Evolutionary conservation across 306 rosid genomes (phyloP), one percentile per base, ranked within the genome.

Genomic region (Delonix regia): DNA sequence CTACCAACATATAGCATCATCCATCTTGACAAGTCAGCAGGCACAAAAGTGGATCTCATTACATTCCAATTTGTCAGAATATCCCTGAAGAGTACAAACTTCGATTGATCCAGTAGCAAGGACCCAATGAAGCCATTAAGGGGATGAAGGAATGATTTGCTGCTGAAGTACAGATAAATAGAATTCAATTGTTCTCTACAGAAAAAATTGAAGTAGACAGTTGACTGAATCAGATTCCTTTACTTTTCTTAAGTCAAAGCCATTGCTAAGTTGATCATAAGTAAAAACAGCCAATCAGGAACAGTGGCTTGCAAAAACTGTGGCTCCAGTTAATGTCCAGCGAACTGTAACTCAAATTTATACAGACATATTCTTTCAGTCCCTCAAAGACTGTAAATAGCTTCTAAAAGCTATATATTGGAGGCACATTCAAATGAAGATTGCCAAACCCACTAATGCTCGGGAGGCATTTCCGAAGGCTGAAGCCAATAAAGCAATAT

Each of bases 401-500:
- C 83, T 66, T 53, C 66, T 22, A 24, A 57, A 47, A 68, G 81
- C 69, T 41, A 48, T 9, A 61, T 65, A 73, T 71, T 65, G 69
- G 18, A 74, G 48, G 76, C 85, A 45, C 27, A 78, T 39, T 78
- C 67, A 65, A 84, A 83, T 66, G 78, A 36, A 74, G 78, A 65
- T 71, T 64, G 67, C 77, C 48, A 41, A 81, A 75, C 48, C 83
- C 91, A 14, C 83, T 76, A 74, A 80, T 67, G 21, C 18, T 19
- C 22, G 36, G 7, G 39, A 53, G 55, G 34, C 56, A 74, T 56
- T 70, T 42, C 51, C 74, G 67, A 67, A 13, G 13, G 52, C 27
- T 13, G 12, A 42, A 67, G 72, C 36, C 51, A 63, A 16, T 61
- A 73, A 82, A 83, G 78, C 88, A 86, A 55, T 84, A 94, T 64